Evolutionary conservation across 176 grass and related monocot species (phyloP).

Genomic region (Microstegium vimineum): DNA sequence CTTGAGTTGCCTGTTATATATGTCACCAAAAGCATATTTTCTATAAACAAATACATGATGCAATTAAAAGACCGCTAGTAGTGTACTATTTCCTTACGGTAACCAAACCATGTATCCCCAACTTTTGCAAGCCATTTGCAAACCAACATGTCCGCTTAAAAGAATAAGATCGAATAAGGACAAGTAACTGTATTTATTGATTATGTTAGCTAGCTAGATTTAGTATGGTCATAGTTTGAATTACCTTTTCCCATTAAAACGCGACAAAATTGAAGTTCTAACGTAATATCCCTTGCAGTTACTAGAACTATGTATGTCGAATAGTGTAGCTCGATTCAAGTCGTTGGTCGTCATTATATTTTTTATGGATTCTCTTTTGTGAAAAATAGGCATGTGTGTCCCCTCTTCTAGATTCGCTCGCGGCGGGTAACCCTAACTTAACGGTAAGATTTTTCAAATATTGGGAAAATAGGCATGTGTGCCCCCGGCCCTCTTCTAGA

Average conservation of each 20-base stretch:
- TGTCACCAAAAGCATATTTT: not conserved
- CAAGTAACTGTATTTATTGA: not conserved
- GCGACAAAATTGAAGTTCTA: not conserved
- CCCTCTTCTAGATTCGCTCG: not conserved
- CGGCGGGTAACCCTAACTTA: not conserved
- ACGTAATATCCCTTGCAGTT: not conserved
- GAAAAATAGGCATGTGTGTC: no score
- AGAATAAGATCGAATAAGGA: not conserved
- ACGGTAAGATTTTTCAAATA: not conserved
- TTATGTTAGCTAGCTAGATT: not conserved
- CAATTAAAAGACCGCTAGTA: not conserved
- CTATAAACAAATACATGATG: not conserved
- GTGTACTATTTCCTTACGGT: no score
- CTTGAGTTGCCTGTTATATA: not conserved
- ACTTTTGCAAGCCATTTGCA: not conserved
- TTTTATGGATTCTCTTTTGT: not conserved
- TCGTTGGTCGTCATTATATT: not conserved
- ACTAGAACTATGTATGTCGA: not conserved
- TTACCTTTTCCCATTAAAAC: not conserved
- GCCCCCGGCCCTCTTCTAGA: not conserved
- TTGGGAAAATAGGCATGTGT: not conserved
- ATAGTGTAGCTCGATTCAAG: not conserved
- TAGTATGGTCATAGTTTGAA: not conserved
- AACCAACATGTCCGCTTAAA: not conserved
- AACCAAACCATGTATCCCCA: not conserved